Conservation (phyloP, 257 asterid species). For the Datura wrightii region DNA sequence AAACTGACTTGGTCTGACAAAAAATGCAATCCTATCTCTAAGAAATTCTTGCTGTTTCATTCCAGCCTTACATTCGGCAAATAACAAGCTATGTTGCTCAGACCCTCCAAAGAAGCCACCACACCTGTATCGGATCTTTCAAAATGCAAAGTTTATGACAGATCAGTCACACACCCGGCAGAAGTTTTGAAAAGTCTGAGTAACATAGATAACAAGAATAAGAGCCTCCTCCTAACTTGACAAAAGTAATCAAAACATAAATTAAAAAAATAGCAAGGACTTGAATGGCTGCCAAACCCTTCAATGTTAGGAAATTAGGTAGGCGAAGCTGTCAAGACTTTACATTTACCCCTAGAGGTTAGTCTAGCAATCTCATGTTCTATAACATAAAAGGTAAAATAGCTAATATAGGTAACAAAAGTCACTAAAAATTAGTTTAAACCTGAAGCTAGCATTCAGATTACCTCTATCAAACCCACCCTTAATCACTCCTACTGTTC, state of each 20-base stretch:
- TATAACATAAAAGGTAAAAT: not conserved
- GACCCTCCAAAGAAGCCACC: too few species aligned
- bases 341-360: not conserved
- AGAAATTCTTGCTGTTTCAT: not conserved
- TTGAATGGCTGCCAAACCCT: conserved; percentile 27
- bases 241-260: not conserved
- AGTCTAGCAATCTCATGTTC: not conserved
- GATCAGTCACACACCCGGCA: too few species aligned
- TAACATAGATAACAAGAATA: not conserved
- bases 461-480: conserved; percentile 2
- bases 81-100: too few species aligned
- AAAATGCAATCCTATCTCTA: not conserved
- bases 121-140: too few species aligned
- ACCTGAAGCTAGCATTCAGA: not conserved
- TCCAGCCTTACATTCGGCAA: not conserved
- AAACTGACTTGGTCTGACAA: not conserved
- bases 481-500: conserved; percentile 27
- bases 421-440: not conserved
- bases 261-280: not conserved
- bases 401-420: not conserved
- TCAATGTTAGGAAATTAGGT: conserved; percentile 10
- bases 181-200: too few species aligned
- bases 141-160: too few species aligned
- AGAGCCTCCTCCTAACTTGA: not conserved
- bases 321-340: not conserved